Conservation (phyloP, 176 grass and related monocot species). For the Cocos nucifera region DNA sequence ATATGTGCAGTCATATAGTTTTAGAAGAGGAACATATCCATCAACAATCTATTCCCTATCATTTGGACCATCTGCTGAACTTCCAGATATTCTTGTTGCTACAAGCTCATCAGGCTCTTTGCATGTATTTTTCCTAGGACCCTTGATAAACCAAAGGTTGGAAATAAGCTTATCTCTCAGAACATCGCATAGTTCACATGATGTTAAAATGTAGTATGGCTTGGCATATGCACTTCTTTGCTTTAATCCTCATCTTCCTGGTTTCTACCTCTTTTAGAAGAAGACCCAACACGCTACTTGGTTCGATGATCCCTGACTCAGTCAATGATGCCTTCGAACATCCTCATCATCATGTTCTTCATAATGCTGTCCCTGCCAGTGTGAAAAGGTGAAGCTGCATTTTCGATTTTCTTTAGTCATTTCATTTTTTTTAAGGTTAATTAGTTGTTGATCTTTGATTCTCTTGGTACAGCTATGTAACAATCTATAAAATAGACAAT, state of each 20-base stretch:
- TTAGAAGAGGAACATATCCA: slow-evolving; percentile 84
- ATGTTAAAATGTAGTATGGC: too few species aligned
- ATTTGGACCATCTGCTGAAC: slow-evolving; percentile 56
- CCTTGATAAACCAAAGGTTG: slow-evolving; percentile 66
- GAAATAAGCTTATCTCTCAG: neutral
- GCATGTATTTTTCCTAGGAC: slow-evolving; percentile 82
- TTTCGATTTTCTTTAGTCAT: slow-evolving; percentile 1
- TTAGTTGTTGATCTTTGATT: slow-evolving; percentile 20
- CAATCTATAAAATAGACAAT: slow-evolving; percentile 43
- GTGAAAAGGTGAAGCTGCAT: slow-evolving; percentile 56
- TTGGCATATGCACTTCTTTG: neutral
- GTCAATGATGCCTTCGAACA: slow-evolving; percentile 75
- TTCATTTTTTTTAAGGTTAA: neutral
- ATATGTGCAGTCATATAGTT: slow-evolving; percentile 68
- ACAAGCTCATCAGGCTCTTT: slow-evolving; percentile 96
- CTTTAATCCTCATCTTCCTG: slow-evolving; percentile 16
- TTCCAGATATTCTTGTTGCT: slow-evolving; percentile 69
- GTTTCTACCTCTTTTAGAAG: slow-evolving; percentile 40
- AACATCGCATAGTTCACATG: too few species aligned
- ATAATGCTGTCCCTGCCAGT: slow-evolving; percentile 50
- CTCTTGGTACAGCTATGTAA: slow-evolving; percentile 38
- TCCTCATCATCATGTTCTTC: slow-evolving; percentile 89
- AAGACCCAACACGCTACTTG: slow-evolving; percentile 45
- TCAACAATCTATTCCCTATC: slow-evolving; percentile 82
- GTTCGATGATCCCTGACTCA: slow-evolving; percentile 77